phyloP scores from a whole-genome alignment of 306 rosid genomes.

The Medicago ruthenica region DNA sequence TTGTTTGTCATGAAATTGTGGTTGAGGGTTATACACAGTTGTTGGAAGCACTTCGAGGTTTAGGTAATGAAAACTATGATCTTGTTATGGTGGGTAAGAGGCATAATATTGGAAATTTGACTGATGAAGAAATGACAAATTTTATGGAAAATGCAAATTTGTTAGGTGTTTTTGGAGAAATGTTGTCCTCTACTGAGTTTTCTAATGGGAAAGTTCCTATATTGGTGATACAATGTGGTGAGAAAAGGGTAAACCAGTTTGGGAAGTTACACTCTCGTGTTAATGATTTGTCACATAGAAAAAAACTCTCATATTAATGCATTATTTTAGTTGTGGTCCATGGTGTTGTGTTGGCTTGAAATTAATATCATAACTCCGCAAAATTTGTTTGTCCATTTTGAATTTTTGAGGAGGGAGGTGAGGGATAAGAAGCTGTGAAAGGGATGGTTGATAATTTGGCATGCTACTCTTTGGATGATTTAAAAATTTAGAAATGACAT shows the following conservation, averaged over 20 bases:
- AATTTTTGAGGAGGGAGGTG: no score
- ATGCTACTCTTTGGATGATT: no score
- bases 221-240: slow-evolving; percentile 54
- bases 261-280: not conserved
- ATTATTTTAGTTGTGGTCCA: no score
- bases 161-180: slow-evolving; percentile 60
- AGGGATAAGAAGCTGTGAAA: no score
- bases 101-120: slow-evolving; percentile 3
- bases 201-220: slow-evolving; percentile 47
- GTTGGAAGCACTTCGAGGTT: slow-evolving; percentile 33
- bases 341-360: no score
- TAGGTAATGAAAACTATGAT: slow-evolving; percentile 31
- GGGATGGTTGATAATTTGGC: no score
- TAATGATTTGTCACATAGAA: not conserved
- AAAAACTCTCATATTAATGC: no score
- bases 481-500: no score
- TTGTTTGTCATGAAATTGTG: slow-evolving; percentile 39
- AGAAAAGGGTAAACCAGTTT: not conserved
- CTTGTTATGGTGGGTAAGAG: slow-evolving; percentile 59
- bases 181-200: slow-evolving; percentile 57
- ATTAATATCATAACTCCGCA: no score
- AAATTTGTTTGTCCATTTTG: no score
- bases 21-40: slow-evolving; percentile 47
- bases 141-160: slow-evolving; percentile 54
- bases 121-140: slow-evolving; percentile 47